A percentile compares a stretch with the other conserved stretches of the same genome.
phyloP scores from a whole-genome alignment of 345 rosid species.

The Corchorus olitorius region DNA sequence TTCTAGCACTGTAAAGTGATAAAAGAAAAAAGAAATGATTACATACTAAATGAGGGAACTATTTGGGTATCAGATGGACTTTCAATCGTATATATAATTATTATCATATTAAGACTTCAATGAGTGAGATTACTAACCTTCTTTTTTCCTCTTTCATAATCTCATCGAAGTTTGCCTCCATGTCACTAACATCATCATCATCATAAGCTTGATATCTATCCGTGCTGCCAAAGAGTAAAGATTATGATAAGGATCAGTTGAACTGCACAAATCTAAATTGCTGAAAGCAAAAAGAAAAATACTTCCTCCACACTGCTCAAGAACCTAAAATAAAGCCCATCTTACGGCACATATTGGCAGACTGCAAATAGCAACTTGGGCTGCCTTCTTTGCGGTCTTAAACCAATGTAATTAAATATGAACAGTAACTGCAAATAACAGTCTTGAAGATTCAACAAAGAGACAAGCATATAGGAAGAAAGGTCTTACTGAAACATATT shows the following conservation, averaged over 20 bases:
- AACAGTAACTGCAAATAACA: not conserved
- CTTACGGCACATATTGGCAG: not conserved
- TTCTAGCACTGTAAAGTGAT: conserved; percentile 50
- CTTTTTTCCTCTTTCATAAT: conserved; percentile 69
- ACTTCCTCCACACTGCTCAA: conserved; percentile 36
- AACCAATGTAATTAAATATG: not conserved
- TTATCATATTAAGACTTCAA: too few relatives aligned
- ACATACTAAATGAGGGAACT: too few relatives aligned
- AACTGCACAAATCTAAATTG: not conserved
- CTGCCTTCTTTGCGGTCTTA: not conserved
- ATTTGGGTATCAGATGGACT: not conserved
- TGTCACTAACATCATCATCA: conserved; percentile 64
- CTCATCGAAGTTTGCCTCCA: conserved; percentile 89
- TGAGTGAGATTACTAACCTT: conserved; percentile 49
- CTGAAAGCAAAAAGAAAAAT: conserved; percentile 32
- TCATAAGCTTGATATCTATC: conserved; percentile 35
- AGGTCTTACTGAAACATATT: conserved; percentile 19
- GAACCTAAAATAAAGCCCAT: conserved; percentile 25
- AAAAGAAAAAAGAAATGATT: not conserved
- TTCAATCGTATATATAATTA: not conserved
- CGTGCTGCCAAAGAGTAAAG: conserved; percentile 36
- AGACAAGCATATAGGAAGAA: not conserved
- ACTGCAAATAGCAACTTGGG: not conserved
- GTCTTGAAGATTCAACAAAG: not conserved
- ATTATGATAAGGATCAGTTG: not conserved